Conservation (phyloP, 2,329 filamentous ascomycete species). For the Cladosporium sp. region DNA sequence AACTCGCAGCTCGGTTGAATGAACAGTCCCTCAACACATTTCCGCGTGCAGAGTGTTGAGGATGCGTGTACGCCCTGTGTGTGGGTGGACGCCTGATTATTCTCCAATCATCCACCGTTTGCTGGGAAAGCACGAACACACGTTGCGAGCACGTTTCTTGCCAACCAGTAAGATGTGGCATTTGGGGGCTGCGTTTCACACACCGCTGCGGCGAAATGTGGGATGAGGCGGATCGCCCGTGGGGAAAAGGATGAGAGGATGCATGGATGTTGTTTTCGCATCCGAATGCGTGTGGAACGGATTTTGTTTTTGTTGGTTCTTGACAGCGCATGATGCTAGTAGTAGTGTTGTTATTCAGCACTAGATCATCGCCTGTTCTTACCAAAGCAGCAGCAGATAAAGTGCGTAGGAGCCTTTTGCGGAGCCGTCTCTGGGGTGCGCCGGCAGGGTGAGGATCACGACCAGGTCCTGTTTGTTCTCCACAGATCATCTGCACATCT, state of each 20-base stretch:
- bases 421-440: conserved; percentile 13
- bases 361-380: not conserved
- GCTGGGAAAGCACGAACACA: not conserved
- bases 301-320: not conserved
- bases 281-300: not conserved
- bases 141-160: not conserved
- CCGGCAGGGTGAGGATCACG: conserved; percentile 7
- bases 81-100: not conserved
- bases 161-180: not conserved
- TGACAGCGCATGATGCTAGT: conserved; percentile 1
- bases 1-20: not conserved
- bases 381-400: not conserved
- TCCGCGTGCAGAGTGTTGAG: conserved; percentile 4
- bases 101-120: not conserved
- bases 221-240: conserved; percentile 6
- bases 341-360: not conserved
- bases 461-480: not conserved
- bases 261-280: not conserved
- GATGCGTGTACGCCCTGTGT: not conserved
- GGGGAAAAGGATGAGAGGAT: conserved; percentile 1
- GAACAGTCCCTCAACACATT: not conserved
- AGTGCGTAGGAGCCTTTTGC: not conserved
- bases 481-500: conserved; percentile 7
- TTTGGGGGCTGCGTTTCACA: not conserved
- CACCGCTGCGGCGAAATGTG: conserved; percentile 1